Evolutionary conservation across 2,329 filamentous ascomycete genomes (phyloP), one percentile per base, ranked within the genome.

Genomic region (Zymoseptoria pseudotritici): DNA sequence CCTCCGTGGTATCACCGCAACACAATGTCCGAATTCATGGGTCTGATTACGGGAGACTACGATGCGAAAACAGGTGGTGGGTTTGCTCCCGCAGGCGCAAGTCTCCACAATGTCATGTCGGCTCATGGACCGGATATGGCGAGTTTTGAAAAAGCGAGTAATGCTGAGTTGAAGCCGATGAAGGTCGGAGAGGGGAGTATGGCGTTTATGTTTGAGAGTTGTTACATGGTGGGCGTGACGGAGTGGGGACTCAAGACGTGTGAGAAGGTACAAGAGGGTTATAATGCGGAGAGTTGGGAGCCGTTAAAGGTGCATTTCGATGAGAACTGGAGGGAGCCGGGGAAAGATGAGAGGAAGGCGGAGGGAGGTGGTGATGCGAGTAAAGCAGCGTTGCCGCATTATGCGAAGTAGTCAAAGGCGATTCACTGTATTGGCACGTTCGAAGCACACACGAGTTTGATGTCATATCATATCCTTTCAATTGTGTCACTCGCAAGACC

Each of bases 221-320:
- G 80, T 58, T 69, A 88, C 58, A 87, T 89, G 84, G 80, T 89
- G 2, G 86, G 86, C 1, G 86, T 90, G 26, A 88, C 87, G 1
- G 83, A 87, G 60, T 90, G 86, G 86, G 87, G 86, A 1, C 73
- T 89, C 63, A 87, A 84, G 73, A 83, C 83, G 63, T 93, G 86
- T 70, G 75, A 80, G 68, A 89, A 89, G 74, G 82, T 89, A 50
- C 87, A 89, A 76, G 80, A 84, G 65, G 83, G 83, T 59, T 95
- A 94, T 70, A 91, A 85, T 71, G 84, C 86, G 59, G 88, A 95
- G 78, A 92, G 89, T 72, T 96, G 91, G 91, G 85, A 77, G 66
- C 73, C 75, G 13, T 63, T 81, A 65, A 79, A 79, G 69, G 71
- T 78, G 60, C 76, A 76, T 58, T 81, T 81, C 62, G 68, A 69